These are phyloP conservation scores for Yamadazyma triangularis DNA, from an alignment of 1,139 yeast genomes.

Conservation along the genomic window DNA sequence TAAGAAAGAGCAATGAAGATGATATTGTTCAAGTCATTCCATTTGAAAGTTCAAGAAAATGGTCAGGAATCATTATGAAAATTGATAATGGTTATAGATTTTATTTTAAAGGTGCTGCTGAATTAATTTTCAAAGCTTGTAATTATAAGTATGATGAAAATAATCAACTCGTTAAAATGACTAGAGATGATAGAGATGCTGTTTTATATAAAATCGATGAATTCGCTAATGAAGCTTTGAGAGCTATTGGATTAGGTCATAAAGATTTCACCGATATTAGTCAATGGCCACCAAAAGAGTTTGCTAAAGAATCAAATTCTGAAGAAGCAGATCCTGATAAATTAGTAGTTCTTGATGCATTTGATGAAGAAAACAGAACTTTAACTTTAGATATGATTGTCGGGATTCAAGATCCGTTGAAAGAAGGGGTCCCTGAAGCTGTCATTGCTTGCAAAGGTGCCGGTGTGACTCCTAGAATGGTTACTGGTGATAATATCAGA, in stretches of 20 bases:
- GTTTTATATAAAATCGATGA: slow-evolving; percentile 47
- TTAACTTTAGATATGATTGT: slow-evolving; percentile 65
- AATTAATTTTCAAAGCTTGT: slow-evolving; percentile 68
- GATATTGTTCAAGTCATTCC: slow-evolving; percentile 71
- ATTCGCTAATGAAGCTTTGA: slow-evolving; percentile 72
- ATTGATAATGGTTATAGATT: slow-evolving; percentile 51
- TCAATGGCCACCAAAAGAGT: slow-evolving; percentile 66
- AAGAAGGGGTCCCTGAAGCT: slow-evolving; percentile 87
- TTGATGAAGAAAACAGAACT: slow-evolving; percentile 24
- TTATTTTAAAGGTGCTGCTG: slow-evolving; percentile 92
- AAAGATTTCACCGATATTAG: slow-evolving; percentile 50
- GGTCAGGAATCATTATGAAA: slow-evolving; percentile 77
- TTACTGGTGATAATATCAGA: slow-evolving; percentile 88
- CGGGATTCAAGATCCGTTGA: slow-evolving; percentile 92
- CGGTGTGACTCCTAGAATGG: slow-evolving; percentile 95
- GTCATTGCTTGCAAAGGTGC: slow-evolving; percentile 82
- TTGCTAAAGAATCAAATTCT: slow-evolving; percentile 22
- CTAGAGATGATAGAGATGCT: slow-evolving; percentile 28
- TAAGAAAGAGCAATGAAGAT: slow-evolving; percentile 31
- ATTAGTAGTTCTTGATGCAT: slow-evolving; percentile 27
- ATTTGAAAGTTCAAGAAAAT: slow-evolving; percentile 88
- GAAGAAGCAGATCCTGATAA: slow-evolving; percentile 45
- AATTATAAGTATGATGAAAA: slow-evolving; percentile 23
- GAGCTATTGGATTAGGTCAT: slow-evolving; percentile 85
- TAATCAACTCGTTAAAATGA: slow-evolving; percentile 18